Evolutionary conservation across 1,284 basidiomycete species (phyloP).

Genomic region (Bjerkandera adusta): DNA sequence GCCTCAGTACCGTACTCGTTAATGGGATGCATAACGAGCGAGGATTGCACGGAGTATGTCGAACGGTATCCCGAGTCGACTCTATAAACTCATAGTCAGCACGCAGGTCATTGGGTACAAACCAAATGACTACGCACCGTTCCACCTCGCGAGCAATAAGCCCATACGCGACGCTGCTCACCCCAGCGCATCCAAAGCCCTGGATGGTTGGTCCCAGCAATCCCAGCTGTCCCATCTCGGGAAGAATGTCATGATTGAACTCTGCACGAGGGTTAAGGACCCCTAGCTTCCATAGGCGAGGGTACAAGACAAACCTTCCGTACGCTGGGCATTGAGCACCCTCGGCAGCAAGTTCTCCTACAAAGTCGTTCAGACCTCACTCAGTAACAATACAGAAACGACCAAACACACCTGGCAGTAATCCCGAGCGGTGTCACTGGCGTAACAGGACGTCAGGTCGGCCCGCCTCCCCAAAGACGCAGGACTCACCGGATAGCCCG

Average conservation of each 20-base stretch:
- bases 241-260: conserved; percentile 77
- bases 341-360: conserved; percentile 84
- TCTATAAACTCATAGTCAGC: conserved; percentile 35
- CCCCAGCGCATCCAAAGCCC: conserved; percentile 96
- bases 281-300: conserved; percentile 1
- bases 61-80: conserved; percentile 96
- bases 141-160: conserved; percentile 94
- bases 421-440: conserved; percentile 77
- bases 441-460: too few relatives aligned
- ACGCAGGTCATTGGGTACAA: background rate
- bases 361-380: conserved; percentile 5
- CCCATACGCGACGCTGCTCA: conserved; percentile 89
- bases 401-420: conserved; percentile 72
- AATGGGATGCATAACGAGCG: conserved; percentile 98
- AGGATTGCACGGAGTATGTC: conserved; percentile 95
- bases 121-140: conserved; percentile 45
- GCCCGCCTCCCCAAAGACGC: too few relatives aligned
- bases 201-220: conserved; percentile 90
- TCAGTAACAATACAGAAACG: background rate
- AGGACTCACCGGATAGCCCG: conserved; percentile 74
- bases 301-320: conserved; percentile 60
- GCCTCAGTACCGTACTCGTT: conserved; percentile 87
- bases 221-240: conserved; percentile 92
- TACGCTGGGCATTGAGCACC: conserved; percentile 85
- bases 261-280: conserved; percentile 43